These are phyloP conservation scores for Ilyonectria mors-panacis DNA, from an alignment of 2,329 filamentous ascomycete species.

Conservation along the genomic window DNA sequence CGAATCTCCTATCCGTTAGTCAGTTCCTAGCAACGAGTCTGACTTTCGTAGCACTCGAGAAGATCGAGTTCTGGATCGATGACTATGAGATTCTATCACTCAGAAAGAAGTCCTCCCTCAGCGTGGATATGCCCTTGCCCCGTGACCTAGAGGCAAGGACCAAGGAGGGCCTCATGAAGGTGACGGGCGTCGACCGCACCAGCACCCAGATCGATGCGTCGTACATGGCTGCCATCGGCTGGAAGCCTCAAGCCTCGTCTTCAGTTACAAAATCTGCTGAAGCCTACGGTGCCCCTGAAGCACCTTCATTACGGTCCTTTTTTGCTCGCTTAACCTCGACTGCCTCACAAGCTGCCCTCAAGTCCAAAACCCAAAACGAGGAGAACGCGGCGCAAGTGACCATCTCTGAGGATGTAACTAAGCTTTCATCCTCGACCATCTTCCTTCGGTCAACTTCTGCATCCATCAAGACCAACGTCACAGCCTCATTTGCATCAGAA, in stretches of 20 bases:
- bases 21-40: constrained; percentile 96
- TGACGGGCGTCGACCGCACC: constrained; percentile 84
- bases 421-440: constrained; percentile 81
- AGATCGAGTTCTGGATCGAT: constrained; percentile 92
- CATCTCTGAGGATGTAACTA: constrained; percentile 80
- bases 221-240: constrained; percentile 90
- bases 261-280: constrained; percentile 61
- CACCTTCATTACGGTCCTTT: constrained; percentile 81
- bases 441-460: constrained; percentile 92
- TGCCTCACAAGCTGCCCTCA: constrained; percentile 65
- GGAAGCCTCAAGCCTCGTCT: constrained; percentile 73
- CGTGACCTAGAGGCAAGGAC: constrained; percentile 86
- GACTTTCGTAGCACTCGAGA: constrained; percentile 92
- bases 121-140: constrained; percentile 79
- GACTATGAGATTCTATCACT: constrained; percentile 85
- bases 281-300: constrained; percentile 63
- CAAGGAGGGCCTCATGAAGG: constrained; percentile 89
- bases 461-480: constrained; percentile 82
- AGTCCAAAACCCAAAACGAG: constrained; percentile 71
- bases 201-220: constrained; percentile 92
- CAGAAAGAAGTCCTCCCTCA: constrained; percentile 88
- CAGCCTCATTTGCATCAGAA: constrained; percentile 82
- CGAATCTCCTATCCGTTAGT: constrained; percentile 86
- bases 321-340: constrained; percentile 81
- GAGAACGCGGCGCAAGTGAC: constrained; percentile 74